Conservation (phyloP, 306 rosid species). For the Fagus crenata region DNA sequence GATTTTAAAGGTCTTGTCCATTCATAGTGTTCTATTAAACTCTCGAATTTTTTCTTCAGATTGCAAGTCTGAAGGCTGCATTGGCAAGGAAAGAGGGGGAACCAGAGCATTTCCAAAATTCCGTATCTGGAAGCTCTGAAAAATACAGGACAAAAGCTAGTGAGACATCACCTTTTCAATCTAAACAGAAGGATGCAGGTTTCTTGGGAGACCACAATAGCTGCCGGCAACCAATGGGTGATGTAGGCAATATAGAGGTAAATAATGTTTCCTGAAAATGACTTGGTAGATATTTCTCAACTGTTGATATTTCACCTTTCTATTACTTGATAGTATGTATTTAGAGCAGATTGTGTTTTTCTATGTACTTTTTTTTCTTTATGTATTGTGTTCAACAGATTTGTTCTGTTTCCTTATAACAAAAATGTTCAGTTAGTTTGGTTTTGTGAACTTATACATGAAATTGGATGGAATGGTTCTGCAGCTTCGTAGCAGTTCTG, state of each 20-base stretch:
- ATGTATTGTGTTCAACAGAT: background rate
- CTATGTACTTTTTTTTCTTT: background rate
- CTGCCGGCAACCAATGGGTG: slow-evolving; percentile 55
- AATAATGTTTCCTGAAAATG: background rate
- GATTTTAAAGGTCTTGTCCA: slow-evolving; percentile 21
- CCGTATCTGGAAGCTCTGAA: slow-evolving; percentile 58
- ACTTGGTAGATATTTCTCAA: background rate
- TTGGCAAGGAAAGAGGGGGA: slow-evolving; percentile 72
- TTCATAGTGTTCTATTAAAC: slow-evolving; percentile 5
- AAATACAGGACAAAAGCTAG: slow-evolving; percentile 51
- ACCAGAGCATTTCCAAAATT: slow-evolving; percentile 37
- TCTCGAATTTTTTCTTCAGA: slow-evolving; percentile 41
- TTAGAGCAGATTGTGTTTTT: background rate
- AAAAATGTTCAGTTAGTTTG: slow-evolving; percentile 11
- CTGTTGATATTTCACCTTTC: background rate
- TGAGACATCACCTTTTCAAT: slow-evolving; percentile 57
- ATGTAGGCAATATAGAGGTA: slow-evolving; percentile 65
- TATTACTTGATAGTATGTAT: background rate
- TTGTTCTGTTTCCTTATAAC: background rate
- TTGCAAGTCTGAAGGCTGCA: slow-evolving; percentile 72
- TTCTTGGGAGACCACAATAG: slow-evolving; percentile 38
- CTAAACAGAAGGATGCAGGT: slow-evolving; percentile 41
- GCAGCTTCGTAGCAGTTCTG: slow-evolving; percentile 59
- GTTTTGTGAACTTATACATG: slow-evolving; percentile 14
- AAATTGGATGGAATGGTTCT: slow-evolving; percentile 26